A percentile compares a stretch with the other conserved stretches of the same genome.
Conservation (phyloP, 2,329 filamentous ascomycete species). For the Aureobasidium musti region DNA sequence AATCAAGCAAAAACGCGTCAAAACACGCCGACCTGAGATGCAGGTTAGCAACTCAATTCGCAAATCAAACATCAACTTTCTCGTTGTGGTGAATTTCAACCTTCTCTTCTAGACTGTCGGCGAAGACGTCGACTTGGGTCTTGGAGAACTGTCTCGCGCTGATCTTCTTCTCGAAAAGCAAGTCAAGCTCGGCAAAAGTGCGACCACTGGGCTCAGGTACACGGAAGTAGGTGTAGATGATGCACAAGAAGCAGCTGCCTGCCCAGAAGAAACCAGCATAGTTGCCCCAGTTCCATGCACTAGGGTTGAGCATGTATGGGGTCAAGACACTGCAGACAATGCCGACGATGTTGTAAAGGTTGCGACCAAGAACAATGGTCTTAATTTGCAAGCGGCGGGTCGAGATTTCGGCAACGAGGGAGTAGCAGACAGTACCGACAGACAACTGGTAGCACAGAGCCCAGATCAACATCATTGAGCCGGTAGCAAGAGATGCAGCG, state of each 20-base stretch:
- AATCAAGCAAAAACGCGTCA: conserved; percentile 22
- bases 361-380: conserved; percentile 82
- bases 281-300: conserved; percentile 84
- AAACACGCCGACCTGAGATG: conserved; percentile 27
- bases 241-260: conserved; percentile 75
- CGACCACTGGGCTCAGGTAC: conserved; percentile 78
- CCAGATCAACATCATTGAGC: conserved; percentile 83
- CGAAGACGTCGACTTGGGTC: conserved; percentile 59
- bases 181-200: conserved; percentile 81
- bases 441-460: conserved; percentile 82
- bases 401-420: conserved; percentile 80
- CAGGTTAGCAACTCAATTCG: conserved; percentile 18
- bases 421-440: conserved; percentile 88
- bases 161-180: conserved; percentile 75
- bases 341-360: conserved; percentile 73
- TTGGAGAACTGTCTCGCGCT: conserved; percentile 70
- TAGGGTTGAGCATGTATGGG: conserved; percentile 90
- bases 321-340: conserved; percentile 82
- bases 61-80: conserved; percentile 28
- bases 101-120: conserved; percentile 40
- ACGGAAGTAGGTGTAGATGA: conserved; percentile 79
- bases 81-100: conserved; percentile 28
- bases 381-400: conserved; percentile 85
- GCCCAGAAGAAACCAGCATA: conserved; percentile 88
- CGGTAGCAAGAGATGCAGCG: conserved; percentile 71